Evolutionary conservation across 306 rosid species (phyloP).

Genomic region (Sechiopsis laciniata): DNA sequence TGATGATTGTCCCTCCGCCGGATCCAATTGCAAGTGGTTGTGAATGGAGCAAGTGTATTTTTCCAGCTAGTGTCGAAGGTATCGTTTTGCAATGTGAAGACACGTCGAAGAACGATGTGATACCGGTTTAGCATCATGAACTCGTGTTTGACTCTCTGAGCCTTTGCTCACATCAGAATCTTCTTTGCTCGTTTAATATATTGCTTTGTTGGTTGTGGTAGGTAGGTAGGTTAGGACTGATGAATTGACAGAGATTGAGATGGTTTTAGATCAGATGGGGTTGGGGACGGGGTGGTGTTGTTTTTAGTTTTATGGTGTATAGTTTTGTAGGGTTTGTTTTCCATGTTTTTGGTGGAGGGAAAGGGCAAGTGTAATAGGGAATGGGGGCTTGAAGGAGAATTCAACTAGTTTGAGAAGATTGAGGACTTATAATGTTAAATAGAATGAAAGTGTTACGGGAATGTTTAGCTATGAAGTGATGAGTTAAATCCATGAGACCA

Average conservation of each 20-base stretch:
- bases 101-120: constrained; percentile 73
- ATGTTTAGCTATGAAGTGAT: too few relatives aligned
- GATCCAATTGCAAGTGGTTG: constrained; percentile 89
- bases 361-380: constrained; percentile 18
- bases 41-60: constrained; percentile 82
- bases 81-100: constrained; percentile 94
- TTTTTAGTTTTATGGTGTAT: constrained; percentile 23
- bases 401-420: constrained; percentile 8
- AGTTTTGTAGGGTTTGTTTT: constrained; percentile 20
- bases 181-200: constrained; percentile 12
- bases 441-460: constrained; percentile 10
- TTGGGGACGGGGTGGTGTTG: constrained; percentile 17
- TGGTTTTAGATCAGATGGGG: constrained; percentile 12
- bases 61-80: constrained; percentile 94
- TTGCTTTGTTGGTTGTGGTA: constrained; percentile 7
- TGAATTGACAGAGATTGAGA: constrained; percentile 21
- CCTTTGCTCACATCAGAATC: too few relatives aligned
- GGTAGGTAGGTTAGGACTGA: constrained; percentile 20
- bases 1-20: constrained; percentile 95
- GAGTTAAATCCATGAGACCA: too few relatives aligned
- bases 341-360: constrained; percentile 17
- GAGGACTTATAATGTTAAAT: constrained; percentile 17
- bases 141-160: too few relatives aligned
- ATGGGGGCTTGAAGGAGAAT: neutral
- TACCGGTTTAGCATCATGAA: constrained; percentile 55